Percentiles rank a stretch among this genome's conserved stretches.
These are phyloP conservation scores for Argentina anserina DNA, from an alignment of 306 rosid species.

Conservation along the genomic window DNA sequence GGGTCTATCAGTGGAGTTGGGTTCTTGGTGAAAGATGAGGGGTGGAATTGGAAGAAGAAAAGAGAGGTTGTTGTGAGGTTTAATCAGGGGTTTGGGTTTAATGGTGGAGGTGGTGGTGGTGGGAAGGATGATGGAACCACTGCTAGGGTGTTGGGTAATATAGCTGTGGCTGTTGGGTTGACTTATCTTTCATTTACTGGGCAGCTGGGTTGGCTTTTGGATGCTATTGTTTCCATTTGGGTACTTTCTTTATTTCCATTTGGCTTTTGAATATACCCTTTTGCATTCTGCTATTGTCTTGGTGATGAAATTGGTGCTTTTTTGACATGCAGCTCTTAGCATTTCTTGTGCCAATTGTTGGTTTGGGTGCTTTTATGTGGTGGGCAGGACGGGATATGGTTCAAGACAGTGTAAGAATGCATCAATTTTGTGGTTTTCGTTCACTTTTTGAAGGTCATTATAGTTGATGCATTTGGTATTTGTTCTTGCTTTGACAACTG, in stretches of 20 bases:
- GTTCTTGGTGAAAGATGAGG: slow-evolving; percentile 37
- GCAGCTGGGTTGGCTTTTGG: slow-evolving; percentile 96
- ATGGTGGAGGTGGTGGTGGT: slow-evolving; percentile 61
- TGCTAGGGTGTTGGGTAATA: slow-evolving; percentile 67
- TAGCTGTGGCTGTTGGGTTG: slow-evolving; percentile 84
- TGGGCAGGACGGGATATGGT: slow-evolving; percentile 96
- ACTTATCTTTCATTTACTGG: slow-evolving; percentile 93
- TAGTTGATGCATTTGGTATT: not conserved
- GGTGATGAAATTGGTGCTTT: slow-evolving; percentile 13
- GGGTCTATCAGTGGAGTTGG: slow-evolving; percentile 31
- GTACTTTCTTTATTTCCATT: slow-evolving; percentile 35
- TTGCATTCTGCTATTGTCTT: not conserved
- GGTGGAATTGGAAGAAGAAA: slow-evolving; percentile 36
- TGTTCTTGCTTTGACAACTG: not conserved
- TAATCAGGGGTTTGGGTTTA: slow-evolving; percentile 76
- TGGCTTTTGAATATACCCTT: not conserved
- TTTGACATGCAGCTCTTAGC: slow-evolving; percentile 60
- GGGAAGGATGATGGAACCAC: slow-evolving; percentile 68
- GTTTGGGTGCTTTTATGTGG: slow-evolving; percentile 90
- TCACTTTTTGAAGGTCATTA: not conserved
- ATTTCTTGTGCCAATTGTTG: slow-evolving; percentile 77
- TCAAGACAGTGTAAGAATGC: slow-evolving; percentile 73
- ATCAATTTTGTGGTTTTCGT: slow-evolving; percentile 6
- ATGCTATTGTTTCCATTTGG: slow-evolving; percentile 96
- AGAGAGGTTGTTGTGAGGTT: slow-evolving; percentile 57